Percentiles rank a stretch among this genome's conserved stretches.
phyloP scores from a whole-genome alignment of 1,139 yeast genomes.

The Lizanozyma gosingica region DNA sequence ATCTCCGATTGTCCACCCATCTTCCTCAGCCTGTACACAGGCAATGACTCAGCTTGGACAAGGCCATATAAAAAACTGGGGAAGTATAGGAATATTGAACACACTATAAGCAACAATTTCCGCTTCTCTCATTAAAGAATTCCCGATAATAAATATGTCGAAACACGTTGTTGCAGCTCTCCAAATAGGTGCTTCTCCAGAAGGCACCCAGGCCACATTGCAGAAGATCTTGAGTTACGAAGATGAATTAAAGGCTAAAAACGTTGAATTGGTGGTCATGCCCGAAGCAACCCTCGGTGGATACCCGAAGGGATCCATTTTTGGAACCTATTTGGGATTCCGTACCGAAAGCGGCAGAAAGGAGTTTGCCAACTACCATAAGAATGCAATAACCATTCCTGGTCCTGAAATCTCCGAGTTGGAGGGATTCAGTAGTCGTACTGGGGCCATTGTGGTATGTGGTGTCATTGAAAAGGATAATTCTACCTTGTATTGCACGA shows the following conservation, averaged over 20 bases:
- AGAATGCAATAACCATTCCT: constrained; percentile 18
- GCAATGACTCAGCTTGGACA: no score
- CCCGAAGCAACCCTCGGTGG: constrained; percentile 35
- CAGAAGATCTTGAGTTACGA: constrained; percentile 25
- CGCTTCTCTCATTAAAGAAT: no score
- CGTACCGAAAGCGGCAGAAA: constrained; percentile 27
- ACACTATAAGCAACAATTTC: no score
- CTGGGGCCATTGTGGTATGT: constrained; percentile 16
- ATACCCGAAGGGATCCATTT: constrained; percentile 29
- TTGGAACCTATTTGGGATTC: constrained; percentile 29
- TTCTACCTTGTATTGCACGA: constrained; percentile 24
- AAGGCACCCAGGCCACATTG: constrained; percentile 22
- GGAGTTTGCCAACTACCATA: constrained; percentile 21
- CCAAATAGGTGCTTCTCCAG: constrained; percentile 24
- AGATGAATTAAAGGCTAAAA: constrained; percentile 15
- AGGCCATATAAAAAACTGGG: no score
- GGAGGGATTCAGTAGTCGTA: constrained; percentile 15
- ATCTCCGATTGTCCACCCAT: no score
- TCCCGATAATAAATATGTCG: no score
- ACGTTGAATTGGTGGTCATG: constrained; percentile 23
- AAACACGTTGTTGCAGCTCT: constrained; percentile 19
- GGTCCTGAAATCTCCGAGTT: constrained; percentile 19
- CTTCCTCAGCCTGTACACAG: no score
- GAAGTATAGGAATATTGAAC: no score
- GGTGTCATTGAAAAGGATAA: constrained; percentile 29